Evolutionary conservation across 257 asterid genomes (phyloP).

Genomic region (Solanum ahanhuiri): DNA sequence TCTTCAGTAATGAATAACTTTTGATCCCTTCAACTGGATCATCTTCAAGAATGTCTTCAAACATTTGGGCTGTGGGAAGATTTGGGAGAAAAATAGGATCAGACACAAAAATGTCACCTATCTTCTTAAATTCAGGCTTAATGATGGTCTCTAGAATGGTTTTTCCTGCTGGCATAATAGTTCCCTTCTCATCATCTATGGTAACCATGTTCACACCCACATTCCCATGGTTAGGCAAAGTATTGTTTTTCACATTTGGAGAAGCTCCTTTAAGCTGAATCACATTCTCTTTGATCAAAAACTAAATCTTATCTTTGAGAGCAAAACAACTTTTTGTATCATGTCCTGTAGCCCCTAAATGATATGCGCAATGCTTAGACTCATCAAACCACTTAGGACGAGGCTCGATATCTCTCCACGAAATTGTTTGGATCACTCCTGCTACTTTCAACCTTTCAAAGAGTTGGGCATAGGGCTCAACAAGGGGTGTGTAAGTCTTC

Average conservation of each 20-base stretch:
- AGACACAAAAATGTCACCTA: accelerated
- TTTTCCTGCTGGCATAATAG: background rate
- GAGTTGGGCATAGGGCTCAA: background rate
- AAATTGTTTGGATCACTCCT: background rate
- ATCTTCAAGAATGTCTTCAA: background rate
- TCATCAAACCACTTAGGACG: background rate
- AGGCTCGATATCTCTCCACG: background rate
- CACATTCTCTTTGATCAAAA: background rate
- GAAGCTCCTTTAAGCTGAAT: background rate
- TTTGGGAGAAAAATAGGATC: background rate
- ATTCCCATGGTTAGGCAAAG: background rate
- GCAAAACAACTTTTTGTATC: background rate
- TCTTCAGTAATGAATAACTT: background rate
- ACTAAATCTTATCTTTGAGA: background rate
- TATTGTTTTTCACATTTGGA: background rate
- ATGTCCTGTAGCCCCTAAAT: background rate
- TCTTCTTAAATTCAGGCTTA: background rate
- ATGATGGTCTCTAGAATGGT: too few relatives aligned
- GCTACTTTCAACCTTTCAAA: background rate
- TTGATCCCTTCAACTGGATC: background rate
- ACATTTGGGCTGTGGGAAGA: accelerated
- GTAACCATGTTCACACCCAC: too few relatives aligned
- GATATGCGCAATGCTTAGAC: background rate
- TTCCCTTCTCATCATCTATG: background rate
- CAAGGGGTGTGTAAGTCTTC: background rate